Base-by-base conservation (phyloP, 2,329 filamentous ascomycete species). In the Trichothecium roseum region DNA sequence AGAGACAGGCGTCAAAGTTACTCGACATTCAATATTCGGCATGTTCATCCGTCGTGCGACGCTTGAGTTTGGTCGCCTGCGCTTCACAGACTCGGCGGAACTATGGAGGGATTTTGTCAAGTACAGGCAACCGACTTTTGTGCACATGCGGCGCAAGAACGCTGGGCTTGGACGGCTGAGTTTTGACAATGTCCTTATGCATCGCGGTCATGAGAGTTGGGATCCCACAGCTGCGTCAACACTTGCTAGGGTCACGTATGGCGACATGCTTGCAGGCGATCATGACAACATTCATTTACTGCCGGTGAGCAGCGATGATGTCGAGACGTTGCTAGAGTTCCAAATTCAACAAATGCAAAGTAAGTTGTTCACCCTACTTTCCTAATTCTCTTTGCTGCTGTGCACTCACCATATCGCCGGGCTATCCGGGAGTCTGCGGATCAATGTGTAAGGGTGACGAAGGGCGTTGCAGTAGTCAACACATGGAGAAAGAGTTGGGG, bases 281-380 rank as follows among this genome's bases (percentile, higher is more conserved):
- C 20, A 24, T 14, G 34, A 64, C 31, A 49, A 53, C 3, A 53
- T 47, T 13, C 53, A 56, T 3, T 58, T 59, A 2, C 43, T 69
- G 13, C 57, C 68, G 3, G 68, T 84, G 37, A 91, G 85, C 55
- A 78, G 76, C 1, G 80, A 89, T 45, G 86, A 94, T 50, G 67
- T 91, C 7, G 84, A 93, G 52, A 74, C 74, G 20, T 63, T 95
- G 18, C 62, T 96, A 15, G 85, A 93, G 45, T 93, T 91, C 46
- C 88, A 94, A 51, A 80, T 96, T 27, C 80, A 84, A 43, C 78
- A 86, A 54, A 77, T 95, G 62, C 88, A 95, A 54, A 84, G 82
- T 81, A 60, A 50, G 64, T 57, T 12, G 9, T 18, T 24, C 9
- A 5, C 18, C 18, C 13, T 28, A 27, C 2, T 35, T 18, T 15